Conservation (phyloP, 306 rosid genomes). For the Cercis canadensis region DNA sequence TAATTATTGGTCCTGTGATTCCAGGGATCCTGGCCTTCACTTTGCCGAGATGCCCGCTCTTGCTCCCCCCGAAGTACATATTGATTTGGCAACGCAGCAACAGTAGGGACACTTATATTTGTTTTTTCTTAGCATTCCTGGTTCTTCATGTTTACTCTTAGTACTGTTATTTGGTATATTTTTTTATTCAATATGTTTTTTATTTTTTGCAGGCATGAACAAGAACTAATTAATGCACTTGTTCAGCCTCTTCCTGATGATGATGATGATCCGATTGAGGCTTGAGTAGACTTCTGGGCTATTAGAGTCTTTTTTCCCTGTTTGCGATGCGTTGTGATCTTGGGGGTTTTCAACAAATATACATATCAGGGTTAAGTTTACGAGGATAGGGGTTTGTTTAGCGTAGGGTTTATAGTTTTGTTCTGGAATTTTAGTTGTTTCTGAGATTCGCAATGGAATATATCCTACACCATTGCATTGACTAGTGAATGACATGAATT, state of each 20-base stretch:
- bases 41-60: conserved; percentile 86
- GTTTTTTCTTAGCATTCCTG: not conserved
- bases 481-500: too few species aligned
- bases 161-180: not conserved
- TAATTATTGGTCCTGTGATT: conserved; percentile 16
- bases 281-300: conserved; percentile 13
- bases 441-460: too few species aligned
- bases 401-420: too few species aligned
- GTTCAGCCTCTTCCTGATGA: conserved; percentile 77
- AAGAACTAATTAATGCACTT: conserved; percentile 54
- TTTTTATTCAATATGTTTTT: not conserved
- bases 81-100: conserved; percentile 65
- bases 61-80: conserved; percentile 77
- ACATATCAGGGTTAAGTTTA: not conserved
- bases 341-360: conserved; percentile 14
- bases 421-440: too few species aligned
- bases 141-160: not conserved
- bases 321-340: conserved; percentile 1
- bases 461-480: too few species aligned
- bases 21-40: conserved; percentile 66
- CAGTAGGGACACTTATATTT: conserved; percentile 38
- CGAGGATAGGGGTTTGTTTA: too few species aligned
- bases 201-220: conserved; percentile 60
- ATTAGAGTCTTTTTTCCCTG: conserved; percentile 1
- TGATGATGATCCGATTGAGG: conserved; percentile 60